Evolutionary conservation across 441 rosid species (phyloP), one percentile per base, ranked within the genome.

Genomic region (Erysimum cheiri): DNA sequence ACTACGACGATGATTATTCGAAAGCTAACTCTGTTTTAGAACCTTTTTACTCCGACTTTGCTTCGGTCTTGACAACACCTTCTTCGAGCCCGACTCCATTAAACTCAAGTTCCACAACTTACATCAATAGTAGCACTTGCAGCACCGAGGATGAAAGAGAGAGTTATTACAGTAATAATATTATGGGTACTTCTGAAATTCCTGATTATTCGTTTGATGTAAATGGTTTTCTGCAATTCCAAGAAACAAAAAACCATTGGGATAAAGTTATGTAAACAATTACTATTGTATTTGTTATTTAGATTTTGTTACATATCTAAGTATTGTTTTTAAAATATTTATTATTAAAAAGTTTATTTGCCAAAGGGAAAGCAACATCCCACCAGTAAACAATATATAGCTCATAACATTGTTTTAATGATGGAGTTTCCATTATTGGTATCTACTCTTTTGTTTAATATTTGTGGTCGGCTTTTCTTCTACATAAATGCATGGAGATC

Each of bases 121-220:
- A 80, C 49, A 69, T 82, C 73, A 80, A 84, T 52, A 75, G 84
- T 74, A 82, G 84, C 62, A 19, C 78, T 32, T 72, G 82, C 77
- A 61, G 90, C 80, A 81, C 81, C 5, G 93, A 88, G 60, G 95
- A 88, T 55, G 98, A 92, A 75, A 84, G 82, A 61, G 91, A 88
- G 50, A 87, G 90, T 76, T 82, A 85, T 8, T 76, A 92, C 70
- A 86, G 96, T 76, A 63, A 74, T 72, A 32, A 78, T 36, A 22
- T 67, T 6, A 4, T 33, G 22, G 54, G n/a, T 49, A 74, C 67
- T 75, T 85, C 80, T 64, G 87, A 83, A 68, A 75, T 85, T 48
- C 81, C 79, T 35, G 89, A 84, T 48, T 64, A 82, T 36, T 75
- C 84, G 57, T 73, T 65, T 39, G 87, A 85, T 76, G 84, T 66